Evolutionary conservation across 305 asterid genomes (phyloP), one percentile per base, ranked within the genome.

Genomic region (Solanum aculeatissimum): DNA sequence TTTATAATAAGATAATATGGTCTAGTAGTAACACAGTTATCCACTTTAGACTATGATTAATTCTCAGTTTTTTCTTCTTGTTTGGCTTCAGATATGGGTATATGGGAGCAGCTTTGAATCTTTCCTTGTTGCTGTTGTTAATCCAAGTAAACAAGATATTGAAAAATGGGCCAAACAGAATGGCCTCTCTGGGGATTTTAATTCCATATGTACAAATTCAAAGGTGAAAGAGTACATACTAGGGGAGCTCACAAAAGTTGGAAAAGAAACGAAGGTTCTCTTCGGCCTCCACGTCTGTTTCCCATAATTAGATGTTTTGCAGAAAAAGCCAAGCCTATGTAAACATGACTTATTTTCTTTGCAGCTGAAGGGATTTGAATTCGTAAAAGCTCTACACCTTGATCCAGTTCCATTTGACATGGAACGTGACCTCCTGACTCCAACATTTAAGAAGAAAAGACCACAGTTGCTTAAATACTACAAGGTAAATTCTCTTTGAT

Each of bases 311-410:
- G 27, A 75, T 27, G 43, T n/a, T 16, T 27, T 16, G 45, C 63
- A 1, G 19, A 40, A 45, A 35, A 51, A 5, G 60, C 4, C 21
- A 63, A 58, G 77, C 79, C 65, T 47, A 27, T 35, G 27, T 68
- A 13, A 45, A 72, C 79, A 47, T 68, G 35, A 32, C 68, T 27
- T 15, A n/a, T 66, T 74, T 32, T 71, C 85, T 57, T 71, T 29
- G 87, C 87, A 86, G 89, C 54, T 86, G 71, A 86, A 86, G 85
- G 89, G 89, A 29, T 86, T 84, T 49, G 89, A 86, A 79, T 80
- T 86, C 63, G 42, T 86, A 53, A 86, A 71, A 81, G 78, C 83
- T 35, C 53, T 86, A 42, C 87, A 84, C 70, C 85, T 86, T 13
- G 89, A 86, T 85, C 89, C 89, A 7, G 65, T 71, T 15, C 85